Evolutionary conservation across 2,329 filamentous ascomycete genomes (phyloP), one percentile per base, ranked within the genome.

Genomic region (Cladobotryum protrusum): DNA sequence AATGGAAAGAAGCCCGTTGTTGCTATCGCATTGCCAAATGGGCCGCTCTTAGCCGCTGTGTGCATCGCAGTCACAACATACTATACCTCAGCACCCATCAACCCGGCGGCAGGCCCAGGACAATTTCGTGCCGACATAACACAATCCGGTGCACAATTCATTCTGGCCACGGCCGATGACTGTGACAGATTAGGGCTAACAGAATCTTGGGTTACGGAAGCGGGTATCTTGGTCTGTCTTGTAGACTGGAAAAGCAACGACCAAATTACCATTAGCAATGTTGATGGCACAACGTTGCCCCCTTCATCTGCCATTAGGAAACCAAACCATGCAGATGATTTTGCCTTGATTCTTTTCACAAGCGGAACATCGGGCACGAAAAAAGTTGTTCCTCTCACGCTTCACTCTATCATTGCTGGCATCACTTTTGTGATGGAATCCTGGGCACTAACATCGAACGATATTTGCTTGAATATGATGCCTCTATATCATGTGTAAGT

Each of bases 381-480:
- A 61, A 81, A 81, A 60, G 66, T 80, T 3, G 78, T 81, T 2
- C 78, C 78, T 1, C 67, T 80, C 20, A 74, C 71, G 2, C 64
- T 72, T 0, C 72, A 77, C 52, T 73, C 75, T 3, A 71, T 81
- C 45, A 62, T 80, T 8, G 65, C 69, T 7, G 77, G 78, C 2
- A 72, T 78, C 3, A 67, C 71, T 2, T 75, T 75, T 50, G 76
- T 79, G 5, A 72, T 78, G 24, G 71, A 77, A 15, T 78, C 75
- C 0, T 80, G 77, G 74, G 73, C 72, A 2, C 58, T 81, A 15
- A 69, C 62, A 1, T 57, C 66, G 2, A 58, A 62, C 1, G 77
- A 80, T 55, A 67, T 72, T 1, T 81, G 77, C 57, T 59, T 80
- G 19, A 81, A 81, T 57, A 79, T 80, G 73, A 81, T 81, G 77